Conservation (phyloP, 1,139 yeast genomes). For the Lodderomyces pseudojiufengensis region DNA sequence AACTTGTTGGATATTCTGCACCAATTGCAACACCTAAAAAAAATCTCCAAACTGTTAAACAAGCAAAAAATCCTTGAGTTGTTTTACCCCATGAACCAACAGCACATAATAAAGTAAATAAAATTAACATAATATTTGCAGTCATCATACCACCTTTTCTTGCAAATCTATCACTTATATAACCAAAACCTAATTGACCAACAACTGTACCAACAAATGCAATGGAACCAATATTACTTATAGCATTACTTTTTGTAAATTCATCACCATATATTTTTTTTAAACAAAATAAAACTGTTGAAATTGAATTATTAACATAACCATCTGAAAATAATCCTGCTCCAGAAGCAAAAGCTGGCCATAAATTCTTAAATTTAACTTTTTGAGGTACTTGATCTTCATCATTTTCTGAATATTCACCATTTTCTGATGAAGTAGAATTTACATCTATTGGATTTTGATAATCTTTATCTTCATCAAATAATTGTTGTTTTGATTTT, state of each 20-base stretch:
- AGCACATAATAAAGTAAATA: conserved; percentile 73
- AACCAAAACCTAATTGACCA: conserved; percentile 81
- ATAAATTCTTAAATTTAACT: conserved; percentile 29
- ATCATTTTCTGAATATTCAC: conserved; percentile 9
- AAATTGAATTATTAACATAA: conserved; percentile 78
- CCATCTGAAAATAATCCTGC: conserved; percentile 92
- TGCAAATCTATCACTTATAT: conserved; percentile 70
- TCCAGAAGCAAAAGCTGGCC: conserved; percentile 85
- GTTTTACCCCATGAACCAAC: conserved; percentile 81
- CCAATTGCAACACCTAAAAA: conserved; percentile 83
- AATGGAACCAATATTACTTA: conserved; percentile 74
- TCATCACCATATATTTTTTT: conserved; percentile 59
- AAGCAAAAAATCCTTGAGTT: conserved; percentile 67
- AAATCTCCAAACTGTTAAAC: conserved; percentile 79
- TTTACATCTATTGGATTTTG: neutral
- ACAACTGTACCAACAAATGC: conserved; percentile 88
- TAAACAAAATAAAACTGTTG: conserved; percentile 71
- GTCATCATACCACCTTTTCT: conserved; percentile 78
- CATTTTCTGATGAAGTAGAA: neutral
- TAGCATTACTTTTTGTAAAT: conserved; percentile 61
- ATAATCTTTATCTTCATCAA: conserved; percentile 22
- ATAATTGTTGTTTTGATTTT: conserved; percentile 23
- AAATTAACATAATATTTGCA: conserved; percentile 66
- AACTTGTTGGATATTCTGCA: conserved; percentile 90
- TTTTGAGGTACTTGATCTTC: conserved; percentile 12